Evolutionary conservation across 768 basidiomycete species (phyloP), one percentile per base, ranked within the genome.

Genomic region (Russula abietina): DNA sequence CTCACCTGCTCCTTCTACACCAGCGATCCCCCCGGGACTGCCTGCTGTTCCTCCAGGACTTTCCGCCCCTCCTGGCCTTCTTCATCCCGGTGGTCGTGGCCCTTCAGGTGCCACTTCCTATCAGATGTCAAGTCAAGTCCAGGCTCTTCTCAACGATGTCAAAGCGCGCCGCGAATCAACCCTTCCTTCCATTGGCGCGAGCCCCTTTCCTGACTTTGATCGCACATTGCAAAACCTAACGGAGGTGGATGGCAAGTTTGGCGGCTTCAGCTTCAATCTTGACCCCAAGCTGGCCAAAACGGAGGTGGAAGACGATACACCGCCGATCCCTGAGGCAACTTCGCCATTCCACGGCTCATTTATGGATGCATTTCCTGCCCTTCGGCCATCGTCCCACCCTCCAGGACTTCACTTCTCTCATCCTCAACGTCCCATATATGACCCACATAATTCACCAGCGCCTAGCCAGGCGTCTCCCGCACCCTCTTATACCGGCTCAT

Each of bases 171-270:
- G 91, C 50, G 88, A 91, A 68, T 78, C 82, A 9, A 75, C 77
- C 2, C 71, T 78, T 24, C 69, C 73, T 12, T 69, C 77, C 9
- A 72, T 76, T 45, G 73, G 75, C 51, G 73, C 76, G 38, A 91
- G 80, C 71, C 83, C 90, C 12, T 95, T 95, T 81, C 93, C 93
- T 11, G 93, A 95, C 66, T 85, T 95, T 67, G 92, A 93, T 72
- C 84, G 89, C 33, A 92, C 89, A 22, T 77, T 94, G 50, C 84
- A 88, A 70, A 85, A 82, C 53, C 77, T 93, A 48, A 83, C 82
- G 55, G 81, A 80, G 9, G 83, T 79, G 48, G 87, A 87, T 66
- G 81, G 75, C 33, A 82, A 78, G 57, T 79, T 80, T 69, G 79
- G 83, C 36, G 84, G 88, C 10, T 94, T 94, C 76, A 91, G 87